Percentiles rank a stretch among this genome's conserved stretches.
phyloP scores from a whole-genome alignment of 1,139 yeast species.

The Candida dubliniensis region DNA sequence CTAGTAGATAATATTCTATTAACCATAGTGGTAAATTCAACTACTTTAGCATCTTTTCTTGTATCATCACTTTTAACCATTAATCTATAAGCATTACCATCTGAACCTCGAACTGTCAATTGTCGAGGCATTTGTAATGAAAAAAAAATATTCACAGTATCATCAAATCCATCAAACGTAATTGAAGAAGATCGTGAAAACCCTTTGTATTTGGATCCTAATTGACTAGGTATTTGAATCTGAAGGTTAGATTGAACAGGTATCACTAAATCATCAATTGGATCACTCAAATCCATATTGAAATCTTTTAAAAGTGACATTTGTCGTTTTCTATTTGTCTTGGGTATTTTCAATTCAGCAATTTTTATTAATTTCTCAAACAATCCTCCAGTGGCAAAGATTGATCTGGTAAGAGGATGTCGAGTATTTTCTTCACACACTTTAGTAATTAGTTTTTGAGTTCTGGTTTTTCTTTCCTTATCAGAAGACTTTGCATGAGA shows the following conservation, averaged over 20 bases:
- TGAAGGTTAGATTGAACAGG: constrained; percentile 80
- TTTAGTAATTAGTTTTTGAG: constrained; percentile 26
- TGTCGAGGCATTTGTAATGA: constrained; percentile 89
- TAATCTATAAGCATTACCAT: constrained; percentile 68
- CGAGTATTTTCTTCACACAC: no score
- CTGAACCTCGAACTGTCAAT: constrained; percentile 73
- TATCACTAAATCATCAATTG: constrained; percentile 67
- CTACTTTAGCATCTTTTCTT: constrained; percentile 90
- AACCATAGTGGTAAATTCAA: constrained; percentile 88
- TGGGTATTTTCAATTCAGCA: constrained; percentile 36
- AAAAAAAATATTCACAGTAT: constrained; percentile 64
- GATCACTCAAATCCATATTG: constrained; percentile 50
- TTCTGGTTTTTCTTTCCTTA: constrained; percentile 53
- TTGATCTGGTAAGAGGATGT: not conserved
- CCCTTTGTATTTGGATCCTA: constrained; percentile 47
- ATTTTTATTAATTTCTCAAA: constrained; percentile 37
- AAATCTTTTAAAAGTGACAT: constrained; percentile 44
- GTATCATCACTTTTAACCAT: constrained; percentile 92
- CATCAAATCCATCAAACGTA: constrained; percentile 59
- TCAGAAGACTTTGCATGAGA: constrained; percentile 75
- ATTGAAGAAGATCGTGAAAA: constrained; percentile 55
- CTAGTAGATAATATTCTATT: constrained; percentile 69
- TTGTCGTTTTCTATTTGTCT: constrained; percentile 25
- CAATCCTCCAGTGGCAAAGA: constrained; percentile 29
- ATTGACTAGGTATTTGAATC: constrained; percentile 57